These are phyloP conservation scores for Diaporthe sp. DNA, from an alignment of 2,329 filamentous ascomycete species.

Conservation along the genomic window DNA sequence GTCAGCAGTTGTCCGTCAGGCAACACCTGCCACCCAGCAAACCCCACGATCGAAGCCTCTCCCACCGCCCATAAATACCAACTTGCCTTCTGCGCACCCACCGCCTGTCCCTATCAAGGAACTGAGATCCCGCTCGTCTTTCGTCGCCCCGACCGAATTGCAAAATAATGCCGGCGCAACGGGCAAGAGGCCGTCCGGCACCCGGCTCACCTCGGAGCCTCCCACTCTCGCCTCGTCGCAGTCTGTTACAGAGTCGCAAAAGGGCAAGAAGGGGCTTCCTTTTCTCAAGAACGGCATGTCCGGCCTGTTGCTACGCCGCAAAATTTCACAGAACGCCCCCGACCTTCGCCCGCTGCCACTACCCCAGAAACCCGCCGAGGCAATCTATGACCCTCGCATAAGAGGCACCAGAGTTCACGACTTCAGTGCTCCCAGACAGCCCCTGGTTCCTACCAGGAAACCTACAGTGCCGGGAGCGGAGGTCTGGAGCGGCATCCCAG, in stretches of 20 bases:
- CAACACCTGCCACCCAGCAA: constrained; percentile 35
- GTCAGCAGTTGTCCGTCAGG: constrained; percentile 31
- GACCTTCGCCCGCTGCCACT: constrained; percentile 60
- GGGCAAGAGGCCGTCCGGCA: constrained; percentile 60
- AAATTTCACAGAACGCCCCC: constrained; percentile 63
- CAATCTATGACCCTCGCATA: constrained; percentile 73
- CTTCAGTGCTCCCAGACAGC: constrained; percentile 71
- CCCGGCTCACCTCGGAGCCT: constrained; percentile 57
- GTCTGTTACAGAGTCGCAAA: constrained; percentile 55
- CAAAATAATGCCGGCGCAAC: constrained; percentile 51
- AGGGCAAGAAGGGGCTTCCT: constrained; percentile 67
- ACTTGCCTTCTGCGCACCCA: constrained; percentile 49
- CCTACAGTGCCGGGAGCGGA: constrained; percentile 38
- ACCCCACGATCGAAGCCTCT: constrained; percentile 51
- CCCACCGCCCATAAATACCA: constrained; percentile 54
- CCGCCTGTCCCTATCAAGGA: constrained; percentile 49
- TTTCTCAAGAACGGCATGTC: constrained; percentile 74
- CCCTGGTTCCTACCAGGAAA: constrained; percentile 47
- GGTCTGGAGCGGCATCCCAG: constrained; percentile 35
- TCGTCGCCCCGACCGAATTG: constrained; percentile 65
- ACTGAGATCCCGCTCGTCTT: constrained; percentile 55
- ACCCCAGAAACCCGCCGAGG: constrained; percentile 57
- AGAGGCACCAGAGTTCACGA: constrained; percentile 75
- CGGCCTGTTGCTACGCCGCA: constrained; percentile 69
- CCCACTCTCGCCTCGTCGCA: constrained; percentile 48